Evolutionary conservation across 495 filamentous ascomycete species (phyloP).

Genomic region (Pyrenula massariospora): DNA sequence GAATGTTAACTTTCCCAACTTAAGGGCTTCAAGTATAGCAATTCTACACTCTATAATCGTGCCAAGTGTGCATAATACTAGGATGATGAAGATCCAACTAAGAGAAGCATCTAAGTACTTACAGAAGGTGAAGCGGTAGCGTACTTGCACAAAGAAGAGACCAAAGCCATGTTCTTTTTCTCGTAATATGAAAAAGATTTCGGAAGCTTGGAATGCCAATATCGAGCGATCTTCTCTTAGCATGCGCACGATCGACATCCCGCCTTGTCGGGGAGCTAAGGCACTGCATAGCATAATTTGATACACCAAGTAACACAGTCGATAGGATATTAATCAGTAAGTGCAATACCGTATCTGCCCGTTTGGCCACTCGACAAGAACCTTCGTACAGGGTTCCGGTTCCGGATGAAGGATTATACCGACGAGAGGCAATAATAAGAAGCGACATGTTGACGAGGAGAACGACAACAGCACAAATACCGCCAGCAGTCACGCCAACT

Average conservation of each 20-base stretch:
- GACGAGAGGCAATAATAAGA: too few species aligned
- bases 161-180: slow-evolving; percentile 3
- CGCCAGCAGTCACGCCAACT: too few species aligned
- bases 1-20: background rate
- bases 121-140: slow-evolving; percentile 11
- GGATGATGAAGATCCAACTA: too few species aligned
- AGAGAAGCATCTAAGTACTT: too few species aligned
- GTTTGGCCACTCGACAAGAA: slow-evolving; percentile 9
- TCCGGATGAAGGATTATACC: too few species aligned
- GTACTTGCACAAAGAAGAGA: slow-evolving; percentile 3
- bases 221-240: slow-evolving; percentile 11
- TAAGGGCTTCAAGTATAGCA: background rate
- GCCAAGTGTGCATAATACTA: background rate
- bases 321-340: slow-evolving; percentile 21
- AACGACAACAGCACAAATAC: too few species aligned
- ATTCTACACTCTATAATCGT: background rate
- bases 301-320: slow-evolving; percentile 17
- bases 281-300: slow-evolving; percentile 26
- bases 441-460: too few species aligned
- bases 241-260: slow-evolving; percentile 13
- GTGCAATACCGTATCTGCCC: slow-evolving; percentile 15
- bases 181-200: slow-evolving; percentile 9
- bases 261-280: slow-evolving; percentile 20
- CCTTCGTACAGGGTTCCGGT: slow-evolving; percentile 8
- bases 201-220: slow-evolving; percentile 11